Evolutionary conservation across 192 early-diverging fungal genomes (phyloP), one percentile per base, ranked within the genome.

Genomic region (Entomortierella beljakovae): DNA sequence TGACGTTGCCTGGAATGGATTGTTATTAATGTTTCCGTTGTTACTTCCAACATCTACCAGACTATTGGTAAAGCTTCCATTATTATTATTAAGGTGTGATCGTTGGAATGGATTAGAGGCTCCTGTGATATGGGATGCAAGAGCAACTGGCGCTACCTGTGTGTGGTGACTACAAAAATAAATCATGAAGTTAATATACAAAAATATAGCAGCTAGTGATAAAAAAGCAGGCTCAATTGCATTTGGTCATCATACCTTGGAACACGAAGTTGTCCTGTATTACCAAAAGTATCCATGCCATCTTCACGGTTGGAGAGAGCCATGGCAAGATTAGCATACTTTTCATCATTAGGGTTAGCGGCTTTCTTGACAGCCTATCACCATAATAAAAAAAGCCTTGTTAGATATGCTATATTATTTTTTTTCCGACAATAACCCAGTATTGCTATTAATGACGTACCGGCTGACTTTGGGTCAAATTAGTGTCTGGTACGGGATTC

Each of bases 201-300:
- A 18, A 48, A 3, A 11, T 20, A 8, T 11, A 23, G 26, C 34
- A 35, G 16, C 20, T 35, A 23, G 18, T 23, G 38, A 60, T 42
- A 35, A 42, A 4, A 42, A 42, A 22, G 25, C 25, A 22, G 6
- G 16, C n/a, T 8, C 7, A n/a, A n/a, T n/a, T n/a, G n/a, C n/a
- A n/a, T n/a, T n/a, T n/a, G n/a, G 37, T 40, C 6, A 23, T 51
- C 86, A 84, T 65, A 79, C 75, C 60, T 61, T 65, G 75, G 75
- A 20, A 79, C 37, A 50, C 75, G 75, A 11, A 79, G 67, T 51
- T 79, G 75, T 28, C 75, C 75, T 48, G 57, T 70, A 54, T 79
- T 79, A 10, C 75, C 75, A 65, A 79, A 79, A 11, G 88, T 89
- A 69, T 89, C 88, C 73, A 83, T 80, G 28, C 88, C 88, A 62